A percentile compares a stretch with the other conserved stretches of the same genome.
These are phyloP conservation scores for Curvularia eragrostidis DNA, from an alignment of 2,329 filamentous ascomycete species.

Conservation along the genomic window DNA sequence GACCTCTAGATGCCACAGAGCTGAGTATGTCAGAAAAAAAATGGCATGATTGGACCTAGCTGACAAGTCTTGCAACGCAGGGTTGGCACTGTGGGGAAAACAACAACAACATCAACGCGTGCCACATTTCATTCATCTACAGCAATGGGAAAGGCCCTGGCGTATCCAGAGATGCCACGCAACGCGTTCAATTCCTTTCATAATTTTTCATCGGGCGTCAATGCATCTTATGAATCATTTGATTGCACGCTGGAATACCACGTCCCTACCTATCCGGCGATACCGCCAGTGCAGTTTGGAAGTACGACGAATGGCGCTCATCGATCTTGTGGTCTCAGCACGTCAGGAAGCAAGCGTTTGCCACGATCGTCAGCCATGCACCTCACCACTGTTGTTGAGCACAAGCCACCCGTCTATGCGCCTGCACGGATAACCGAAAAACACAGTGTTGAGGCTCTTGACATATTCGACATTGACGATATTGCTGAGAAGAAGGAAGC, in stretches of 20 bases:
- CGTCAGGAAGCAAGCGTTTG: conserved; percentile 1
- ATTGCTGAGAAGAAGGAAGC: neutral
- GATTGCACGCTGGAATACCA: neutral
- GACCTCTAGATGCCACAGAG: neutral
- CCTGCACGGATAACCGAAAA: neutral
- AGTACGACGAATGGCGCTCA: neutral
- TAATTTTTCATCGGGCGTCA: neutral
- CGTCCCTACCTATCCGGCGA: neutral
- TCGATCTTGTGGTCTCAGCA: neutral
- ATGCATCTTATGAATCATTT: neutral
- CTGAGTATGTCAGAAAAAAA: conserved; percentile 6
- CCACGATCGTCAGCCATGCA: neutral
- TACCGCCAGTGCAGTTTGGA: conserved; percentile 3
- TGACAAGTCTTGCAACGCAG: conserved; percentile 1
- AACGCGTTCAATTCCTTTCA: neutral
- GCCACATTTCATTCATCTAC: neutral
- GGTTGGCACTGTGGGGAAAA: neutral
- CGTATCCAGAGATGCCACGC: neutral
- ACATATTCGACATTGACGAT: neutral
- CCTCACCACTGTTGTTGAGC: conserved; percentile 3
- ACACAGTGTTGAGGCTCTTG: neutral
- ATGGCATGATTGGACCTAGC: neutral
- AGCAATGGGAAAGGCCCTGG: neutral
- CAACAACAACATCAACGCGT: neutral
- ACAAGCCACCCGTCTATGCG: neutral